These are phyloP conservation scores for Colletotrichum tofieldiae DNA, from an alignment of 2,329 filamentous ascomycete species.

Conservation along the genomic window DNA sequence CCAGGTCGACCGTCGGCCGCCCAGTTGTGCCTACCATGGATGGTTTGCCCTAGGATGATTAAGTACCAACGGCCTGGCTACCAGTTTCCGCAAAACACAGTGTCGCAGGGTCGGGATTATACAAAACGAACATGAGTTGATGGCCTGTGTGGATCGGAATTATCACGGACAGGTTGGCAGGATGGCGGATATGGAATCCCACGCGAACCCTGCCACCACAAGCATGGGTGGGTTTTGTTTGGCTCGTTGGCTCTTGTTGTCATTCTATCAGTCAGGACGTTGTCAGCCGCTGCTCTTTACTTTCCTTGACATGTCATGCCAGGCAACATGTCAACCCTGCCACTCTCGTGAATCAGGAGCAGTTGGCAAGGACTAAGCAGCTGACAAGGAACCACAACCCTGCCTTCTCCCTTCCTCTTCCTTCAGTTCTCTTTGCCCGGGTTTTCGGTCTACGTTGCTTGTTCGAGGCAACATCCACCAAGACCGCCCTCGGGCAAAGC, in stretches of 20 bases:
- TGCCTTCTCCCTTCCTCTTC: neutral
- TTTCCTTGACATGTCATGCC: slow-evolving; percentile 1
- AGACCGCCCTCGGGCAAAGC: no score
- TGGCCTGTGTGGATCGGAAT: neutral
- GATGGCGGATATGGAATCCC: slow-evolving; percentile 30
- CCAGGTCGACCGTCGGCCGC: slow-evolving; percentile 23
- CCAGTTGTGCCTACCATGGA: neutral
- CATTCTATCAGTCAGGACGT: slow-evolving; percentile 16
- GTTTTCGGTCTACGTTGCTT: neutral
- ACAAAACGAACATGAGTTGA: slow-evolving; percentile 5
- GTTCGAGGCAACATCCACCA: neutral
- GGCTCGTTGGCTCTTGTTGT: slow-evolving; percentile 11
- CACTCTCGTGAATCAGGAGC: slow-evolving; percentile 16
- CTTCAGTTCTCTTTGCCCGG: neutral
- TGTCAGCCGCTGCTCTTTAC: slow-evolving; percentile 10
- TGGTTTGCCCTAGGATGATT: neutral
- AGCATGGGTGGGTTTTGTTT: slow-evolving; percentile 1
- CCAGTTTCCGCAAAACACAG: neutral
- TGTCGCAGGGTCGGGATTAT: neutral
- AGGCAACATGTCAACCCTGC: slow-evolving; percentile 22
- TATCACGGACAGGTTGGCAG: neutral
- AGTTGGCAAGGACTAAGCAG: neutral
- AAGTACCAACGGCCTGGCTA: slow-evolving; percentile 7
- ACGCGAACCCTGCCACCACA: slow-evolving; percentile 4
- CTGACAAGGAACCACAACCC: neutral